Evolutionary conservation across 345 rosid genomes (phyloP).

Genomic region (Citrus maxima): DNA sequence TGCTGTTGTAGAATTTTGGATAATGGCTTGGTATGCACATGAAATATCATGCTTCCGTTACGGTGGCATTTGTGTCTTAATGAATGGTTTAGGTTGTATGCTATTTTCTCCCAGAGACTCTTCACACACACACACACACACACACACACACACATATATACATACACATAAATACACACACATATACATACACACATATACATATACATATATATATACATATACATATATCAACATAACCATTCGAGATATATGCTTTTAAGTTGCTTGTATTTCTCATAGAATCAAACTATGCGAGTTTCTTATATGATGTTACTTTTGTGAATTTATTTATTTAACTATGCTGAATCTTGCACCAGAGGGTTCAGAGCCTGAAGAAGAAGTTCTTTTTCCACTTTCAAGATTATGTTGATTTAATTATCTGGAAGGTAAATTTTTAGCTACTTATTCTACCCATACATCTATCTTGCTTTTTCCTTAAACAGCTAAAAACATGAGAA

Average conservation of each 20-base stretch:
- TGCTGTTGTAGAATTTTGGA: not conserved
- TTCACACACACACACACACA: too few relatives aligned
- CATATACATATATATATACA: too few relatives aligned
- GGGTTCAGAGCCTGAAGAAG: constrained; percentile 82
- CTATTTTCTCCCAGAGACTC: not conserved
- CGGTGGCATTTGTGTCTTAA: not conserved
- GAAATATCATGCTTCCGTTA: not conserved
- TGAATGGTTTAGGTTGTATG: not conserved
- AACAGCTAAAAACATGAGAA: not conserved
- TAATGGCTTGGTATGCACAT: not conserved
- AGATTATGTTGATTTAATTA: constrained; percentile 89
- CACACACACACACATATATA: too few relatives aligned
- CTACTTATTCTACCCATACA: not conserved
- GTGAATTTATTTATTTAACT: constrained; percentile 24
- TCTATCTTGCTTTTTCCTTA: not conserved
- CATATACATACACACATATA: too few relatives aligned
- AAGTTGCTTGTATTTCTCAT: not conserved
- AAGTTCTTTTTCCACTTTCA: constrained; percentile 92
- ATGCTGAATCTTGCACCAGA: constrained; percentile 37
- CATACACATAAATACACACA: too few relatives aligned
- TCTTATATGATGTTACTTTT: not conserved
- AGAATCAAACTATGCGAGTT: not conserved
- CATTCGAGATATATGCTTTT: not conserved
- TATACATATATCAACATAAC: not conserved
- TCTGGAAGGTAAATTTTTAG: constrained; percentile 68